A percentile compares a stretch with the other conserved stretches of the same genome.
These are phyloP conservation scores for Purpureocillium takamizusanense DNA, from an alignment of 2,329 filamentous ascomycete species.

Conservation along the genomic window DNA sequence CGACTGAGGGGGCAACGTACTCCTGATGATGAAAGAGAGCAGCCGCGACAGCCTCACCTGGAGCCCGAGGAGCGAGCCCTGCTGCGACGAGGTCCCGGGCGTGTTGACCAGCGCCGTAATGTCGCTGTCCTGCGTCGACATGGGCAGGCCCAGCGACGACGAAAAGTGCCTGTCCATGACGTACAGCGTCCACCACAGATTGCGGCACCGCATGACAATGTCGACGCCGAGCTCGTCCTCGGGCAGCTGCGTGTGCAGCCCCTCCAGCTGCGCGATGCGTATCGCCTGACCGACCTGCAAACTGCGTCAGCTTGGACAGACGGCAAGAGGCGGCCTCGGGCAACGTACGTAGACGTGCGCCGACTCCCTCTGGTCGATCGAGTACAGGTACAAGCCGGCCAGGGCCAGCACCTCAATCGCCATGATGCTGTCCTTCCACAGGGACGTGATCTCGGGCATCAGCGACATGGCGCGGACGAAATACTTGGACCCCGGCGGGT, in stretches of 20 bases:
- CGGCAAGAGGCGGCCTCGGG: rapidly evolving
- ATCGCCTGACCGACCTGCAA: slow-evolving; percentile 27
- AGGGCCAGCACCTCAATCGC: slow-evolving; percentile 26
- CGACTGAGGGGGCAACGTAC: slow-evolving; percentile 11
- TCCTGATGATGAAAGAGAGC: slow-evolving; percentile 23
- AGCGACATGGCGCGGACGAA: slow-evolving; percentile 24
- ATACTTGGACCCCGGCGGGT: slow-evolving; percentile 20
- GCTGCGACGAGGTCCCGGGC: slow-evolving; percentile 14
- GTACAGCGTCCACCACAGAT: slow-evolving; percentile 32
- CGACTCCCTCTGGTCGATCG: slow-evolving; percentile 25
- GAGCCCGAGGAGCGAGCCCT: slow-evolving; percentile 20
- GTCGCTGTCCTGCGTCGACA: slow-evolving; percentile 27
- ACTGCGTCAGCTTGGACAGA: background rate
- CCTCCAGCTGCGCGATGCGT: slow-evolving; percentile 30
- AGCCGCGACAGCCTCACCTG: slow-evolving; percentile 26
- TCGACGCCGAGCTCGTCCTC: slow-evolving; percentile 22
- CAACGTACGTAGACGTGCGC: slow-evolving; percentile 18
- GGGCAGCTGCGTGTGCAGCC: slow-evolving; percentile 28
- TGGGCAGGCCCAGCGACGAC: slow-evolving; percentile 26
- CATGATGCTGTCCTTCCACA: slow-evolving; percentile 27
- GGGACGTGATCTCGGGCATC: slow-evolving; percentile 21
- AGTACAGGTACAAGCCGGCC: slow-evolving; percentile 26
- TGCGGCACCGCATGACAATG: slow-evolving; percentile 22
- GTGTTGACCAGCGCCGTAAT: slow-evolving; percentile 23
- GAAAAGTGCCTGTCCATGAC: slow-evolving; percentile 30